Evolutionary conservation across 1,139 yeast species (phyloP), one percentile per base, ranked within the genome.

Genomic region (Geotrichum citri-aurantii): DNA sequence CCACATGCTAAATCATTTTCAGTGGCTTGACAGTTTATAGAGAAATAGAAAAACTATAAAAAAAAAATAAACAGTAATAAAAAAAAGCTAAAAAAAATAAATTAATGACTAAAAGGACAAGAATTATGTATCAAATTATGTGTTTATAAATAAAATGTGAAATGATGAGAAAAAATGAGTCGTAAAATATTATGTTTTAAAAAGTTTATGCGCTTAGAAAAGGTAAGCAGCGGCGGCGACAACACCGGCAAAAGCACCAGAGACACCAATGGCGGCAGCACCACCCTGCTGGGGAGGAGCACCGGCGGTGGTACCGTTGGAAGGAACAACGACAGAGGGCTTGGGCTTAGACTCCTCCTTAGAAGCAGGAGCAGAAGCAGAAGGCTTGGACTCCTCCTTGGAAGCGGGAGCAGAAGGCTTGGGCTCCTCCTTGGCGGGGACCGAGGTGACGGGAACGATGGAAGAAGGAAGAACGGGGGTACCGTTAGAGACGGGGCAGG

Each of bases 161-260:
- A 48, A 3, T 48, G 21, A 48, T 24, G 19, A 24, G 21, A 21
- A 19, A 23, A 17, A 21, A 2, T 23, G 21, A 7, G 50, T 29
- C 50, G 19, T 48, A 48, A 48, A 48, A 26, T 24, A n/a, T 7
- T 27, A 14, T 48, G 5, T 19, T 11, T 48, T 27, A 37, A 51
- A 19, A 14, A 24, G 19, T 37, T 3, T 37, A n/a, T 3, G n/a
- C 19, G 33, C 49, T 56, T 56, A 56, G 50, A 56, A 53, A 56
- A 73, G 65, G 71, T 68, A 70, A 61, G 74, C 75, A 60, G 70
- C 75, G 58, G 67, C 68, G 65, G 74, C 74, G 57, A 71, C 68
- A 59, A 67, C 73, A 61, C 72, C 76, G 57, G 72, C 75, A 47
- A 70, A 65, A 56, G 71, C 73, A 66, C 71, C 75, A 57, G 73